Evolutionary conservation across 2,329 filamentous ascomycete species (phyloP), one percentile per base, ranked within the genome.

Genomic region (Calycina herbarum): DNA sequence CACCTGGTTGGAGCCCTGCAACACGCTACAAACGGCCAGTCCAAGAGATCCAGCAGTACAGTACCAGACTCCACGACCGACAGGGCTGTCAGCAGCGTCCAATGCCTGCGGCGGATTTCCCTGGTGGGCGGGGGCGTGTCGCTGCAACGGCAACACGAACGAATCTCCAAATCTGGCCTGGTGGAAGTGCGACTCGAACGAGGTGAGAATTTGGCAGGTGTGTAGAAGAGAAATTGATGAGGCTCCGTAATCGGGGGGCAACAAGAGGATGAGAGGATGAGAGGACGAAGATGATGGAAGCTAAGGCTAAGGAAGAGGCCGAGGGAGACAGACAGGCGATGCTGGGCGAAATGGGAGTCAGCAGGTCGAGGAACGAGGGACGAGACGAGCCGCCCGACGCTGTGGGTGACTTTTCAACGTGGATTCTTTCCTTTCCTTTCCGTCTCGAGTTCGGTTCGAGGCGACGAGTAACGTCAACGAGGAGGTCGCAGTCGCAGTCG

Each of bases 281-380:
- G 48, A 54, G n/a, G 48, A 54, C 48, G 48, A 54, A 54, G 48
- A 54, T 13, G 48, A 27, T 54, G 48, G 20, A 54, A 54, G 48
- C n/a, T 54, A 29, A 29, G 27, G 27, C 27, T 29, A 54, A 11
- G 48, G 48, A 51, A 51, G 45, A 51, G 20, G 45, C 45, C 45
- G 45, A 51, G n/a, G 2, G n/a, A 8, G 45, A 51, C 42, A 45
- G 42, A 48, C 45, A 51, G n/a, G 45, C 45, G n/a, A 51, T 51
- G 45, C 45, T 24, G 45, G 45, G 45, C 45, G 45, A 51, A 5
- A 51, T 24, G 7, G 2, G 8, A 51, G 45, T 51, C 45, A 51
- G 45, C 45, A 51, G 45, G 45, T 20, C 10, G 35, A 38, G 20
- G 45, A 11, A 20, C n/a, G 45, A 51, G 45, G 45, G n/a, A 51